phyloP scores from a whole-genome alignment of 108 stramenopile species.

The Stephanodiscus triporus region DNA sequence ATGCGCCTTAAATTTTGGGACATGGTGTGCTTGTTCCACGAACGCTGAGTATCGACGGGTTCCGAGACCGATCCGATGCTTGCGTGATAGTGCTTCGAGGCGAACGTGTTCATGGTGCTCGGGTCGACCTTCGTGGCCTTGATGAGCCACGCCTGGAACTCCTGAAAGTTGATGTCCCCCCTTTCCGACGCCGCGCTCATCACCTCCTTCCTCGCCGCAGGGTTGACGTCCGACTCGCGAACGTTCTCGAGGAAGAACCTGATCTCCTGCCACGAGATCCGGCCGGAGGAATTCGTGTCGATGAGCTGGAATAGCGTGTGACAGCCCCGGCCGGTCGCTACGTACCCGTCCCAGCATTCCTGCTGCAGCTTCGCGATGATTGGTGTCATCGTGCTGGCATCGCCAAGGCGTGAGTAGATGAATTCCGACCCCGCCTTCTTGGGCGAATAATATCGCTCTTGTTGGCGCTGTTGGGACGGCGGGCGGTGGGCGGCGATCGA shows the following conservation, averaged over 20 bases:
- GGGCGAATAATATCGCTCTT: conserved; percentile 6
- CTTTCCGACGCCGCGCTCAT: conserved; percentile 29
- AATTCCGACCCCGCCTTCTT: conserved; percentile 31
- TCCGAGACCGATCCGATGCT: conserved; percentile 43
- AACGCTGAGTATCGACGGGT: conserved; percentile 39
- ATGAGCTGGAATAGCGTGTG: conserved; percentile 64
- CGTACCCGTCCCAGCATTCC: conserved; percentile 68
- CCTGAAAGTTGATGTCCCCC: conserved; percentile 26
- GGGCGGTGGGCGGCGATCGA: not conserved
- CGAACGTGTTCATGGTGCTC: conserved; percentile 51
- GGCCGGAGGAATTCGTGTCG: conserved; percentile 55
- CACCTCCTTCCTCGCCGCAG: conserved; percentile 46
- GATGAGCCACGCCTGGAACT: conserved; percentile 68
- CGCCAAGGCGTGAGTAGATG: conserved; percentile 35
- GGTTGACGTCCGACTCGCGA: conserved; percentile 29
- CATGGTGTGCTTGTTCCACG: conserved; percentile 79
- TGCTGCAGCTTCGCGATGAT: conserved; percentile 58
- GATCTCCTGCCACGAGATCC: conserved; percentile 51
- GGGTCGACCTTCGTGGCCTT: conserved; percentile 66
- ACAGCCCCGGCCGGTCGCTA: conserved; percentile 63
- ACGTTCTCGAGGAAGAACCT: conserved; percentile 58
- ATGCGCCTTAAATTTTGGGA: conserved; percentile 69
- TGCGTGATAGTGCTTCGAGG: conserved; percentile 53
- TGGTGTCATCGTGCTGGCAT: conserved; percentile 30
- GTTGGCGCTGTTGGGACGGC: not conserved